phyloP scores from a whole-genome alignment of 768 basidiomycete genomes.

The Agrocybe chaxingu region DNA sequence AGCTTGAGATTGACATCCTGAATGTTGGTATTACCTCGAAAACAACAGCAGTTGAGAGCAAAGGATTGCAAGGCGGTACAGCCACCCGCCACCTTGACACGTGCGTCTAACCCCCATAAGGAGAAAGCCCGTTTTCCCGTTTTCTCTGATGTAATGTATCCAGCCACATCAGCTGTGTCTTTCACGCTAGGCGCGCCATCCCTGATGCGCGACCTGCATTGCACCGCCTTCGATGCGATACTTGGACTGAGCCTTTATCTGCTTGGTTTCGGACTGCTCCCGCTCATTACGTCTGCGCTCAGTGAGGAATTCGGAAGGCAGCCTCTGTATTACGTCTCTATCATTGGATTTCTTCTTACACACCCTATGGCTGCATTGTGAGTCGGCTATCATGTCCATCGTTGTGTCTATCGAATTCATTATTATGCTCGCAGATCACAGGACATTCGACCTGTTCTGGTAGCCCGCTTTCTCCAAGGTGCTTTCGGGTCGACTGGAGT shows the following conservation, averaged over 20 bases:
- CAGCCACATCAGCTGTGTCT: constrained; percentile 51
- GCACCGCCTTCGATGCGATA: constrained; percentile 41
- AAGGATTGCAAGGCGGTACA: no score
- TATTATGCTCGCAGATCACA: constrained; percentile 24
- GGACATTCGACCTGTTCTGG: constrained; percentile 54
- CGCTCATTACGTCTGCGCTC: constrained; percentile 64
- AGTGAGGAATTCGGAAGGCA: constrained; percentile 73
- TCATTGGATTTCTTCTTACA: constrained; percentile 46
- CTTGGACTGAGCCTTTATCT: constrained; percentile 51
- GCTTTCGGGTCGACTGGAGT: constrained; percentile 67
- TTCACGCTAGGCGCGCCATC: constrained; percentile 55
- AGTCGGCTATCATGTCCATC: constrained; percentile 9
- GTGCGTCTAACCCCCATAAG: no score
- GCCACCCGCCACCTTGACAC: no score
- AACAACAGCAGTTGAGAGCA: no score
- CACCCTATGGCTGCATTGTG: constrained; percentile 44
- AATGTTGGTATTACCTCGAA: no score
- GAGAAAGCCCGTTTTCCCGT: no score
- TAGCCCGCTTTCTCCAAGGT: constrained; percentile 59
- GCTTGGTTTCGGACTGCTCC: constrained; percentile 60
- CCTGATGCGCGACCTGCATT: constrained; percentile 51
- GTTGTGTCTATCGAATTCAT: constrained; percentile 15
- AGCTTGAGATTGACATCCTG: no score
- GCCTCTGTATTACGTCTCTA: constrained; percentile 53
- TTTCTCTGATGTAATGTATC: background rate